Evolutionary conservation across 176 grass and related monocot species (phyloP).

Genomic region (Hordeum marinum): DNA sequence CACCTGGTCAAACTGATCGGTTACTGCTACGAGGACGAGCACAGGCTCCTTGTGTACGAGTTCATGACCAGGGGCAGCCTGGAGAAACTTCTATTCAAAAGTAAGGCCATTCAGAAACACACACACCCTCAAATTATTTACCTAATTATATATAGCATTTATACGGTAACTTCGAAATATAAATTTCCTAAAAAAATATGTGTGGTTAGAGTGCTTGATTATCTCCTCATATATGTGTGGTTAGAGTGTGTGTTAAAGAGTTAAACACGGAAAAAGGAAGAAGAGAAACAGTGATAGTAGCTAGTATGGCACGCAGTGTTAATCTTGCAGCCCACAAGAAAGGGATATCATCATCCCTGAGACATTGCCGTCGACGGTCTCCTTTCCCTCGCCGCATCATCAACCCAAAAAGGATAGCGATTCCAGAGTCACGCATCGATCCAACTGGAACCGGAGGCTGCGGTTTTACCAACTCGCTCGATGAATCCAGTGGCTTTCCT

Average conservation of each 20-base stretch:
- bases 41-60: conserved; percentile 69
- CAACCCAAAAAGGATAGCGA: conserved; percentile 5
- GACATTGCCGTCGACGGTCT: background rate
- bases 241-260: too few relatives aligned
- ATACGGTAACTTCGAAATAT: too few relatives aligned
- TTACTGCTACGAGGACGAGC: conserved; percentile 70
- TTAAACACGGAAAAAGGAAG: background rate
- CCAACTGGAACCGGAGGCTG: background rate
- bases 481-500: conserved; percentile 9
- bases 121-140: background rate
- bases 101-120: conserved; percentile 30
- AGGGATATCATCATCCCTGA: conserved; percentile 24
- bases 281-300: background rate
- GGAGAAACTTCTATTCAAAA: conserved; percentile 81
- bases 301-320: background rate
- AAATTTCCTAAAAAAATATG: too few relatives aligned
- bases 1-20: conserved; percentile 77
- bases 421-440: background rate
- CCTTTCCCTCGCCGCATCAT: conserved; percentile 31
- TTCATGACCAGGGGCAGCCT: conserved; percentile 72
- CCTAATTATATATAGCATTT: too few relatives aligned
- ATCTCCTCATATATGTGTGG: background rate
- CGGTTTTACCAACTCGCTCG: conserved; percentile 19
- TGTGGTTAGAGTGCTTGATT: background rate
- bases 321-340: conserved; percentile 31